Percentiles rank a stretch among this genome's conserved stretches.
These are phyloP conservation scores for Thozetella sp. DNA, from an alignment of 495 filamentous ascomycete genomes.

Conservation along the genomic window DNA sequence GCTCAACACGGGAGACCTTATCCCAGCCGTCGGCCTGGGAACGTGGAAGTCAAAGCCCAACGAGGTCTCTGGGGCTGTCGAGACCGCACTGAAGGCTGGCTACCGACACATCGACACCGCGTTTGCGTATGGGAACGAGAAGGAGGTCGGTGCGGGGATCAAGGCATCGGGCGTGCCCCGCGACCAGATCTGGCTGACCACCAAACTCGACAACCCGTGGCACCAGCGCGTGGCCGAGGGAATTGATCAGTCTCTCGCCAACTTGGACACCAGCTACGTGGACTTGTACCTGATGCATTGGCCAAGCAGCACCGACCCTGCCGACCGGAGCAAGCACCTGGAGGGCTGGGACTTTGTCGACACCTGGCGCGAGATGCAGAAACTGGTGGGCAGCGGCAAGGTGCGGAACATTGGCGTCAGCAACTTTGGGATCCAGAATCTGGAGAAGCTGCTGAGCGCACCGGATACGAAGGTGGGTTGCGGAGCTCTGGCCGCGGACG, in stretches of 20 bases:
- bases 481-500: too few relatives aligned
- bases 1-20: slow-evolving; percentile 79
- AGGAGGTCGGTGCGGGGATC: slow-evolving; percentile 80
- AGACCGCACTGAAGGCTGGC: slow-evolving; percentile 74
- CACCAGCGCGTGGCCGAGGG: slow-evolving; percentile 70
- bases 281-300: slow-evolving; percentile 89
- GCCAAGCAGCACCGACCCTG: slow-evolving; percentile 57
- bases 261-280: slow-evolving; percentile 74
- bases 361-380: slow-evolving; percentile 85
- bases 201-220: slow-evolving; percentile 84
- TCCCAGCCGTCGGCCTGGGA: slow-evolving; percentile 80
- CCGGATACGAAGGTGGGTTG: slow-evolving; percentile 40
- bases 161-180: slow-evolving; percentile 78
- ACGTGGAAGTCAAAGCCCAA: slow-evolving; percentile 71
- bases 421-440: slow-evolving; percentile 72
- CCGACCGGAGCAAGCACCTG: slow-evolving; percentile 38
- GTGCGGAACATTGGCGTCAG: slow-evolving; percentile 81
- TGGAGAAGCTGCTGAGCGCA: slow-evolving; percentile 69
- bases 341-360: slow-evolving; percentile 78
- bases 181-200: slow-evolving; percentile 82
- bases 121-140: slow-evolving; percentile 83
- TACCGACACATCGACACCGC: slow-evolving; percentile 64
- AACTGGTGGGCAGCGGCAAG: slow-evolving; percentile 77
- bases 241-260: slow-evolving; percentile 68
- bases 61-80: slow-evolving; percentile 62